Evolutionary conservation across 192 early-diverging fungal species (phyloP), one percentile per base, ranked within the genome.

Genomic region (Polychytrium aggregatum): DNA sequence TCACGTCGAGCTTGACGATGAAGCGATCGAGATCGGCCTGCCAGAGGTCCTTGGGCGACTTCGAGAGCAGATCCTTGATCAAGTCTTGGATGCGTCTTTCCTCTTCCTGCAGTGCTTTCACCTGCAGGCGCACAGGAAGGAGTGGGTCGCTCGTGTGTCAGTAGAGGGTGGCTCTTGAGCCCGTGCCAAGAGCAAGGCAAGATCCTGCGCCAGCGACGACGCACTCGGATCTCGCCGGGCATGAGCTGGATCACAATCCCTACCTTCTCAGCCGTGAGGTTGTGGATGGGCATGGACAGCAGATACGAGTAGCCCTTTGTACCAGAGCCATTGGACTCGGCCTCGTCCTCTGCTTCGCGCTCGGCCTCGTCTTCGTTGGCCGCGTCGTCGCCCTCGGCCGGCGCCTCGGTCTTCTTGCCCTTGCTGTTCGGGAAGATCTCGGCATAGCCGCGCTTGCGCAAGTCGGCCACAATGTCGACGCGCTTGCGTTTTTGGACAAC

Each of bases 251-350:
- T 70, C 29, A 96, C 66, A 54, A 84, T 70, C 37, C 90, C 75
- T 17, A 87, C 72, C 65, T 90, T 91, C 50, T 98, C 86, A 43
- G 71, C 62, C 9, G 92, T 95, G 54, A 98, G 72, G 45, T 75
- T 89, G 81, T 86, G 89, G 37, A 96, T 87, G 25, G 86, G 82
- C 80, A 95, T 90, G 17, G 68, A 69, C 51, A 98, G 60, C 22
- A 98, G 68, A 53, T 96, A 98, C 56, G 94, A 87, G 52, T 74
- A 96, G 49, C 84, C 72, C 34, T 65, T 31, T 2, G 46, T 48
- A 16, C 47, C 43, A 21, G 46, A 38, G 11, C 41, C 48, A 8
- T 46, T 56, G 14, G 37, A n/a, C 6, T 31, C 55, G 11, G 30
- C n/a, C 35, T 37, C 29, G 5, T 9, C 38, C 18, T 35, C 55